Percentiles rank a stretch among this genome's conserved stretches.
Conservation (phyloP, 164 flowering plant species). For the Annona cherimola region DNA sequence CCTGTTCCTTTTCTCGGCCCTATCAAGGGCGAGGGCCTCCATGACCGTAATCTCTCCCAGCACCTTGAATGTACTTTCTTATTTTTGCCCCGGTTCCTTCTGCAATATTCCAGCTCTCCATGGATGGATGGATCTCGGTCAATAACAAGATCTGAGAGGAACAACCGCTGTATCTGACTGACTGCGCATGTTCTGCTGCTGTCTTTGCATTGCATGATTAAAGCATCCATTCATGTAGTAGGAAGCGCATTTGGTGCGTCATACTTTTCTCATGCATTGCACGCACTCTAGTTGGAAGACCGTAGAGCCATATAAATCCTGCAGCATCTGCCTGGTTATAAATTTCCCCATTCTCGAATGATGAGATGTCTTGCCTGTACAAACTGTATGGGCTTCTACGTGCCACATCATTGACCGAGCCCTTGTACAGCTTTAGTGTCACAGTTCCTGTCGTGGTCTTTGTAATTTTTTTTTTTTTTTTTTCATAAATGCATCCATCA, state of each 20-base stretch:
- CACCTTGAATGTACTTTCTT: conserved; percentile 23
- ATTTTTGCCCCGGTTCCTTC: conserved; percentile 3
- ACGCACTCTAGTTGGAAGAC: conserved; percentile 82
- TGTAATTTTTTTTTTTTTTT: conserved; percentile 71
- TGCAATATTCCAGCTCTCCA: conserved; percentile 1
- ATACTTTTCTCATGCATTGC: conserved; percentile 81
- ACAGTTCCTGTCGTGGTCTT: conserved; percentile 83
- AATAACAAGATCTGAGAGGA: too few relatives aligned
- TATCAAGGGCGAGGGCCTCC: conserved; percentile 27
- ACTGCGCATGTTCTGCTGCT: too few relatives aligned
- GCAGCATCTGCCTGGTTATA: conserved; percentile 97
- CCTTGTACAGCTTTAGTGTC: conserved; percentile 77
- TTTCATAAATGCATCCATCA: conserved; percentile 96
- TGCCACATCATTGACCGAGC: conserved; percentile 62
- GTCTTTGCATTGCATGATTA: too few relatives aligned
- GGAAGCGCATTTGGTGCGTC: too few relatives aligned
- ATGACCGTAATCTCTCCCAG: conserved; percentile 27
- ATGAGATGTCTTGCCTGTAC: conserved; percentile 85
- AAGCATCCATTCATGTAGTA: too few relatives aligned
- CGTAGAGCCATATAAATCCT: conserved; percentile 82
- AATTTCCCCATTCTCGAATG: conserved; percentile 73
- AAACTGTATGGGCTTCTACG: conserved; percentile 67
- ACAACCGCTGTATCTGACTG: too few relatives aligned
- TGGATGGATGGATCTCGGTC: too few relatives aligned
- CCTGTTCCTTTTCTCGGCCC: conserved; percentile 20